phyloP scores from a whole-genome alignment of 1,284 basidiomycete genomes.

The Cystobasidiaceae sp. region DNA sequence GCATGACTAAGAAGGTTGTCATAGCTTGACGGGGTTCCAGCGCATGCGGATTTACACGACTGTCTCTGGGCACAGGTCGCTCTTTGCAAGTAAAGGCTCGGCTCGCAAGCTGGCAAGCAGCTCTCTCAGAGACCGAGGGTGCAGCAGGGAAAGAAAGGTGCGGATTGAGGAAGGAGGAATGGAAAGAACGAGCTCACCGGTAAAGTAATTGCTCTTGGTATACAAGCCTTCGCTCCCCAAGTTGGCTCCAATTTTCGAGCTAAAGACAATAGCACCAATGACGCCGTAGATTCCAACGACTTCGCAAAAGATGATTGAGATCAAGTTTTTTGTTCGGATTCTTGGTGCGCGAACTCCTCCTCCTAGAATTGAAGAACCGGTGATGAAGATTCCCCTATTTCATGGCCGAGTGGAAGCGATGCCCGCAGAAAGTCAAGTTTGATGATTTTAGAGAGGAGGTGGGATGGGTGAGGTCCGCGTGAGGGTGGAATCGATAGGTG shows the following conservation, averaged over 20 bases:
- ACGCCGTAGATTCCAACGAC: slow-evolving; percentile 52
- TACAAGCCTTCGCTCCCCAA: slow-evolving; percentile 63
- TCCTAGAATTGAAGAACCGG: slow-evolving; percentile 88
- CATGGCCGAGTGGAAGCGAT: too few species aligned
- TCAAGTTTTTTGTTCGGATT: slow-evolving; percentile 95
- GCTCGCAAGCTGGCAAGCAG: too few species aligned
- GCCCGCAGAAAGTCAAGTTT: too few species aligned
- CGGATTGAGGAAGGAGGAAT: too few species aligned
- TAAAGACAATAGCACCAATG: slow-evolving; percentile 74
- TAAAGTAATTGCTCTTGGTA: slow-evolving; percentile 81
- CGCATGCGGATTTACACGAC: slow-evolving; percentile 92
- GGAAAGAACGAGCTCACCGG: slow-evolving; percentile 58
- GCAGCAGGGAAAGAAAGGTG: too few species aligned
- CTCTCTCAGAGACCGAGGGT: too few species aligned
- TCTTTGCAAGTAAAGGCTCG: too few species aligned
- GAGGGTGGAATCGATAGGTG: too few species aligned
- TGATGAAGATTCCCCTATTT: slow-evolving; percentile 99
- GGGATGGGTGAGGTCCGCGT: too few species aligned
- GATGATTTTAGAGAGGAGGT: too few species aligned
- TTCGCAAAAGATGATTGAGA: slow-evolving; percentile 99
- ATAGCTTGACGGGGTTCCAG: slow-evolving; percentile 76
- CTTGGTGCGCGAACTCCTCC: slow-evolving; percentile 90
- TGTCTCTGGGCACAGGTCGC: too few species aligned
- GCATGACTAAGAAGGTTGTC: slow-evolving; percentile 93
- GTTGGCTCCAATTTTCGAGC: slow-evolving; percentile 60